Percentiles rank a stretch among this genome's conserved stretches.
Conservation (phyloP, 352 stramenopile species). For the Phytophthora litchii region DNA sequence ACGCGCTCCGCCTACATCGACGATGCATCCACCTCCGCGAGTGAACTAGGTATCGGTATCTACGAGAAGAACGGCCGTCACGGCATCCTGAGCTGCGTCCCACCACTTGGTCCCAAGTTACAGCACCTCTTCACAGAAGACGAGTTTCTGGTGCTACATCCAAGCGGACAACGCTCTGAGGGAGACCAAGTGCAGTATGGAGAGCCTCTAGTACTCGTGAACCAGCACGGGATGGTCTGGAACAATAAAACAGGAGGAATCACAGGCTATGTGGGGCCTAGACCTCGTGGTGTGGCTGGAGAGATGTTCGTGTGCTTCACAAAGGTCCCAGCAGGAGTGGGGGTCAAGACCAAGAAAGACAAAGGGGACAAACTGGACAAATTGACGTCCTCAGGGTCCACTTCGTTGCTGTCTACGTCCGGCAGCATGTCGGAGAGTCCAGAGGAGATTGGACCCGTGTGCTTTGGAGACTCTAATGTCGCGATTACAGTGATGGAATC, state of each 20-base stretch:
- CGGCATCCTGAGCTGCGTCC: constrained; percentile 82
- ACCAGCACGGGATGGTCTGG: constrained; percentile 86
- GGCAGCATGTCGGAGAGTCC: constrained; percentile 18
- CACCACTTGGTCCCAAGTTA: constrained; percentile 71
- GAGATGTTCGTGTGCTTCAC: constrained; percentile 85
- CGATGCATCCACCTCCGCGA: neutral
- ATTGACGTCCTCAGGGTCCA: constrained; percentile 19
- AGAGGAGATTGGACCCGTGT: constrained; percentile 41
- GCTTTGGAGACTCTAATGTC: constrained; percentile 76
- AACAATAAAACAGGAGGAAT: constrained; percentile 91
- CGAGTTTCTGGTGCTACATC: constrained; percentile 80
- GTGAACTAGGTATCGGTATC: constrained; percentile 64
- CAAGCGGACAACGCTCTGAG: constrained; percentile 41
- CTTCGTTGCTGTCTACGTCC: constrained; percentile 26
- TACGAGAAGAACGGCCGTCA: constrained; percentile 90
- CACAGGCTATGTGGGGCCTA: constrained; percentile 81
- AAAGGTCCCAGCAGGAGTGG: constrained; percentile 22
- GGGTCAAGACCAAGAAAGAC: constrained; percentile 33
- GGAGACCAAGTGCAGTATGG: constrained; percentile 75
- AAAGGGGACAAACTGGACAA: constrained; percentile 29
- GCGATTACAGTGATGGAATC: constrained; percentile 77
- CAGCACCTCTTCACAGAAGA: constrained; percentile 85
- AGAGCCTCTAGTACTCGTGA: constrained; percentile 80
- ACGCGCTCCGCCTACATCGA: constrained; percentile 60
- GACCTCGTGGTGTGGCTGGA: constrained; percentile 63